phyloP scores from a whole-genome alignment of 805 yeast genomes.

The Starmerella potacharoeniae region DNA sequence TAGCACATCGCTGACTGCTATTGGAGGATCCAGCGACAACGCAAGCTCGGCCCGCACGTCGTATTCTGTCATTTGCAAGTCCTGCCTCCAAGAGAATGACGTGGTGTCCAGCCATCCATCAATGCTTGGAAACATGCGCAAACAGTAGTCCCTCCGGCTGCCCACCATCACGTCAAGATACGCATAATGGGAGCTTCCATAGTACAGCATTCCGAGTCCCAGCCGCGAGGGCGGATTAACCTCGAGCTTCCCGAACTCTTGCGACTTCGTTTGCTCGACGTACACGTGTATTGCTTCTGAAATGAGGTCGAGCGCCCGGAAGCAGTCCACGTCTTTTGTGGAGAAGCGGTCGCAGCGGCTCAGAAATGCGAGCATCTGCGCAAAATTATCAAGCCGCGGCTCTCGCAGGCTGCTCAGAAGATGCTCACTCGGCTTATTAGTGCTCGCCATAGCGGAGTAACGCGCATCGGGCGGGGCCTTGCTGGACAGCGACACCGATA shows the following conservation, averaged over 20 bases:
- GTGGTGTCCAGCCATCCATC: constrained; percentile 17
- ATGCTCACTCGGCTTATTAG: constrained; percentile 22
- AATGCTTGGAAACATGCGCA: constrained; percentile 5
- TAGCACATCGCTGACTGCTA: constrained; percentile 20
- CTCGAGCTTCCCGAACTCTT: constrained; percentile 25
- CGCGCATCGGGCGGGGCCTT: constrained; percentile 15
- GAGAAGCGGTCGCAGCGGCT: constrained; percentile 30
- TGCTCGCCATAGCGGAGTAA: constrained; percentile 23
- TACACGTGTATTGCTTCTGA: constrained; percentile 24
- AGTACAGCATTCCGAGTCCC: constrained; percentile 30
- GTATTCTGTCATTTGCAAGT: constrained; percentile 9
- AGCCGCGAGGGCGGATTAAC: constrained; percentile 25
- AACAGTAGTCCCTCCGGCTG: constrained; percentile 16
- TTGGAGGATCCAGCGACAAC: constrained; percentile 29
- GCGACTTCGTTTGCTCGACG: not conserved
- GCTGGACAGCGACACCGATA: constrained; percentile 26
- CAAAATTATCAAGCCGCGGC: constrained; percentile 29
- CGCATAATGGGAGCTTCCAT: constrained; percentile 20
- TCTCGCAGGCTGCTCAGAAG: constrained; percentile 23
- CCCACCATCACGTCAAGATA: constrained; percentile 21
- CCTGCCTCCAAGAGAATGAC: constrained; percentile 3
- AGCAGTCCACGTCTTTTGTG: constrained; percentile 28
- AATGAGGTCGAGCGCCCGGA: constrained; percentile 27
- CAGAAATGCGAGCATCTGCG: constrained; percentile 26
- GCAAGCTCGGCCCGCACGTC: constrained; percentile 28